A percentile compares a stretch with the other conserved stretches of the same genome.
phyloP scores from a whole-genome alignment of 2,329 filamentous ascomycete species.

The Cladosporium sphaerospermum region DNA sequence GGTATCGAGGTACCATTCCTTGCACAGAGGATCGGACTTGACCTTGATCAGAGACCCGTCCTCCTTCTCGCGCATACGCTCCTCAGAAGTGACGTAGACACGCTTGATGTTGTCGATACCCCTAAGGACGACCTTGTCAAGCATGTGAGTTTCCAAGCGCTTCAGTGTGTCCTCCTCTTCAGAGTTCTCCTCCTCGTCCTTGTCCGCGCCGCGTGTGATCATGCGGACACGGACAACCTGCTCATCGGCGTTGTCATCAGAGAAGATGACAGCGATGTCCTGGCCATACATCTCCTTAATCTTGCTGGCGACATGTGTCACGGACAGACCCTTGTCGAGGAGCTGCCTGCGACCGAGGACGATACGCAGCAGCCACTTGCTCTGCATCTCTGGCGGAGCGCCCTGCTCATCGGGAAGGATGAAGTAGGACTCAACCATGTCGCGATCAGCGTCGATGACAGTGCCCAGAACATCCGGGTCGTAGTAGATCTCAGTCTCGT shows the following conservation, averaged over 20 bases:
- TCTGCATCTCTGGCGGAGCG: constrained; percentile 57
- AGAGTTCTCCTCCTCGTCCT: constrained; percentile 64
- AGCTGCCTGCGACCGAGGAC: constrained; percentile 89
- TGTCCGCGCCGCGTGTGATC: constrained; percentile 26
- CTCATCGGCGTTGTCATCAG: constrained; percentile 94
- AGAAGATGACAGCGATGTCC: constrained; percentile 89
- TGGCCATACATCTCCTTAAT: constrained; percentile 84
- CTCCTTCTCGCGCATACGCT: constrained; percentile 57
- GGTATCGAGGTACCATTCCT: constrained; percentile 95
- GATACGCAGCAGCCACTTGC: constrained; percentile 91
- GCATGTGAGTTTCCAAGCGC: constrained; percentile 81
- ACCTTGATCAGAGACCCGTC: constrained; percentile 69
- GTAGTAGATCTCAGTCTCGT: constrained; percentile 93
- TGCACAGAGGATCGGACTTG: constrained; percentile 68
- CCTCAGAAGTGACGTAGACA: constrained; percentile 85
- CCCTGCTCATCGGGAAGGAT: constrained; percentile 82
- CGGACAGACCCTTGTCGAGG: constrained; percentile 85
- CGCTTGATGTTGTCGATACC: constrained; percentile 83
- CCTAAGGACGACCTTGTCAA: constrained; percentile 85
- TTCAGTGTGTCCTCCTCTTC: constrained; percentile 90
- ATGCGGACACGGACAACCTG: constrained; percentile 83
- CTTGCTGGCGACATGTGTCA: constrained; percentile 81
- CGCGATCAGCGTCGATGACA: constrained; percentile 76
- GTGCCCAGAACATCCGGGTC: constrained; percentile 85
- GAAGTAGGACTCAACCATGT: constrained; percentile 97